These are phyloP conservation scores for Polygonum aviculare DNA, from an alignment of 148 eudicot species.

Conservation along the genomic window DNA sequence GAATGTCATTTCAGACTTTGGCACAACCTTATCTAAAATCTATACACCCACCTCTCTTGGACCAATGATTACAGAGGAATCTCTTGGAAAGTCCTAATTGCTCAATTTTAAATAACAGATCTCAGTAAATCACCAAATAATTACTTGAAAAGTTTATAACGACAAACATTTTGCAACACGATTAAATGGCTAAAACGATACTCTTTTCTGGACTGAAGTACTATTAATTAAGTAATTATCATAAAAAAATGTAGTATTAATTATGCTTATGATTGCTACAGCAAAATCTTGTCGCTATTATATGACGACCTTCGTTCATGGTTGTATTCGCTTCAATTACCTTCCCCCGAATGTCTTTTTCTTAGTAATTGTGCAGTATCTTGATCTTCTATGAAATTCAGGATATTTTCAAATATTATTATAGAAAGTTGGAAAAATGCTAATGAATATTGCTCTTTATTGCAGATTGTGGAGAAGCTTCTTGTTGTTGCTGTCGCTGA, in stretches of 20 bases:
- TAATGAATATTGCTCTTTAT: slow-evolving; percentile 8
- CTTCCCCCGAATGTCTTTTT: background rate
- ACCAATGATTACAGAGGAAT: too few relatives aligned
- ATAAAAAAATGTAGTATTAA: background rate
- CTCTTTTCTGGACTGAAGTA: too few relatives aligned
- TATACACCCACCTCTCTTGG: too few relatives aligned
- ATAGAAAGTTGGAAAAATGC: background rate
- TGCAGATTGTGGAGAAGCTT: slow-evolving; percentile 87
- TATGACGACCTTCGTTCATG: background rate
- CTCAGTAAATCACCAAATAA: too few relatives aligned
- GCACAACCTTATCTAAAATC: too few relatives aligned
- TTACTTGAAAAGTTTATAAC: too few relatives aligned
- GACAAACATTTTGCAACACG: too few relatives aligned
- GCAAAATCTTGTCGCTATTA: background rate
- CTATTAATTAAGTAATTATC: background rate
- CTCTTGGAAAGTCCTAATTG: too few relatives aligned
- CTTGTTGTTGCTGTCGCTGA: slow-evolving; percentile 94
- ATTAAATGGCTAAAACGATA: too few relatives aligned
- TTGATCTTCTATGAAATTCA: background rate
- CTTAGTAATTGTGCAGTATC: background rate
- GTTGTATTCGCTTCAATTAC: background rate
- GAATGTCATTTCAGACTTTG: too few relatives aligned
- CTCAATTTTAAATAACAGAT: too few relatives aligned
- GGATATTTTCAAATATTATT: background rate
- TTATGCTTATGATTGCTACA: background rate